Conservation (phyloP, 257 asterid species). For the Fraxinus quadrangulata region DNA sequence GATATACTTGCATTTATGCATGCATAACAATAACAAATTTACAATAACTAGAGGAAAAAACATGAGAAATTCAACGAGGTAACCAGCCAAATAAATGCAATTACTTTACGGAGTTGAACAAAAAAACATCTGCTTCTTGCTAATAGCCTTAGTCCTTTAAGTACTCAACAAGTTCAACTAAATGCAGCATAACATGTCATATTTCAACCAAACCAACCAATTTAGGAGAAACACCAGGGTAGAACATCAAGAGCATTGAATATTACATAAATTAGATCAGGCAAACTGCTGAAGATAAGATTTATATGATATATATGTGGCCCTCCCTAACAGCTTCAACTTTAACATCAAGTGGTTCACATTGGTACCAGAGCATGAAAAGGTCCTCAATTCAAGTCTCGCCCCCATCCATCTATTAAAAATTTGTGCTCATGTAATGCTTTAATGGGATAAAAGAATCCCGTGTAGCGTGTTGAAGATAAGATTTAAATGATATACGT, state of each 20-base stretch:
- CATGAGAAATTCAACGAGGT: neutral
- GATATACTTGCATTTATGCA: conserved; percentile 12
- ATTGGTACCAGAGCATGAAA: too few species aligned
- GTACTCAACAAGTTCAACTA: neutral
- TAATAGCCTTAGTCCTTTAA: neutral
- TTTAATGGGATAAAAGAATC: too few species aligned
- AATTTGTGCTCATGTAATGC: too few species aligned
- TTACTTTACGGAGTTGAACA: neutral
- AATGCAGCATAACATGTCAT: neutral
- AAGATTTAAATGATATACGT: too few species aligned
- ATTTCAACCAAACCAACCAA: conserved; percentile 8
- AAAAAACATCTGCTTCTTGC: neutral
- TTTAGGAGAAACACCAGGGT: neutral
- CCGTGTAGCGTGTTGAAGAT: too few species aligned
- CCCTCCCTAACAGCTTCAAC: too few species aligned
- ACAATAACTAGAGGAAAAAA: neutral
- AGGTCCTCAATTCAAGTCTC: too few species aligned
- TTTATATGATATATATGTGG: too few species aligned
- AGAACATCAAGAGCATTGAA: neutral
- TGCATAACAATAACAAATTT: neutral
- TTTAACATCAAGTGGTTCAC: too few species aligned
- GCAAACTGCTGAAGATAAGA: neutral
- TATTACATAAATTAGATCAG: conserved; percentile 2
- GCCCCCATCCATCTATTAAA: too few species aligned
- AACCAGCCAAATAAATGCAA: neutral